These are phyloP conservation scores for Hysterium pulicare DNA, from an alignment of 2,329 filamentous ascomycete genomes.

Conservation along the genomic window DNA sequence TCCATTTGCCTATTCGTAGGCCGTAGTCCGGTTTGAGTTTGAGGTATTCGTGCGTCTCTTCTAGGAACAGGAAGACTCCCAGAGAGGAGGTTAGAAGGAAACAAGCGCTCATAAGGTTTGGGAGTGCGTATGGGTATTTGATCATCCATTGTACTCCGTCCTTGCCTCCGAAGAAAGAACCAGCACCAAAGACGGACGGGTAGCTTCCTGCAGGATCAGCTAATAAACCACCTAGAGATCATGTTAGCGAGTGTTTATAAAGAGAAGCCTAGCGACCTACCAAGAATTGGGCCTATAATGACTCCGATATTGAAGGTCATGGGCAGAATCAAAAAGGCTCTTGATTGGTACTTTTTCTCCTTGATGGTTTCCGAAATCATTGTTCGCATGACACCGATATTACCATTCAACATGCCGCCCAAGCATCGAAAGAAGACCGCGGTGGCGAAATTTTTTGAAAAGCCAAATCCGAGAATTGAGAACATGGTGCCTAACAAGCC, in stretches of 20 bases:
- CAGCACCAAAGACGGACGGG: slow-evolving; percentile 60
- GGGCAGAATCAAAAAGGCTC: slow-evolving; percentile 58
- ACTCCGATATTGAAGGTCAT: slow-evolving; percentile 66
- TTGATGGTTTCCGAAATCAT: slow-evolving; percentile 70
- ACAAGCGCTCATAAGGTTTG: slow-evolving; percentile 63
- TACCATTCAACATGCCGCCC: slow-evolving; percentile 68
- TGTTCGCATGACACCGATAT: slow-evolving; percentile 70
- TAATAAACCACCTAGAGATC: slow-evolving; percentile 66
- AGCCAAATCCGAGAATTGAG: slow-evolving; percentile 66
- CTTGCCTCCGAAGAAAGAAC: slow-evolving; percentile 54
- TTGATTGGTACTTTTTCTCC: slow-evolving; percentile 61
- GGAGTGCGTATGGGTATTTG: slow-evolving; percentile 65
- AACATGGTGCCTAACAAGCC: slow-evolving; percentile 68
- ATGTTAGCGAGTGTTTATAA: no score
- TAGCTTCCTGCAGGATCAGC: slow-evolving; percentile 64
- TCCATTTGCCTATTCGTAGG: slow-evolving; percentile 37
- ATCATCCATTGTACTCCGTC: slow-evolving; percentile 62
- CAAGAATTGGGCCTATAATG: slow-evolving; percentile 43
- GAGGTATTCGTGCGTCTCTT: slow-evolving; percentile 53
- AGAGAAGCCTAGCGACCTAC: slow-evolving; percentile 13
- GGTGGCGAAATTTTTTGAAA: slow-evolving; percentile 59
- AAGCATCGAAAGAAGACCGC: slow-evolving; percentile 65
- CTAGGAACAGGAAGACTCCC: slow-evolving; percentile 60
- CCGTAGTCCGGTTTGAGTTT: slow-evolving; percentile 41
- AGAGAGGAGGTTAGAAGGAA: slow-evolving; percentile 57